Evolutionary conservation across 768 basidiomycete species (phyloP), one percentile per base, ranked within the genome.

Genomic region (Lepiota subincarnata): DNA sequence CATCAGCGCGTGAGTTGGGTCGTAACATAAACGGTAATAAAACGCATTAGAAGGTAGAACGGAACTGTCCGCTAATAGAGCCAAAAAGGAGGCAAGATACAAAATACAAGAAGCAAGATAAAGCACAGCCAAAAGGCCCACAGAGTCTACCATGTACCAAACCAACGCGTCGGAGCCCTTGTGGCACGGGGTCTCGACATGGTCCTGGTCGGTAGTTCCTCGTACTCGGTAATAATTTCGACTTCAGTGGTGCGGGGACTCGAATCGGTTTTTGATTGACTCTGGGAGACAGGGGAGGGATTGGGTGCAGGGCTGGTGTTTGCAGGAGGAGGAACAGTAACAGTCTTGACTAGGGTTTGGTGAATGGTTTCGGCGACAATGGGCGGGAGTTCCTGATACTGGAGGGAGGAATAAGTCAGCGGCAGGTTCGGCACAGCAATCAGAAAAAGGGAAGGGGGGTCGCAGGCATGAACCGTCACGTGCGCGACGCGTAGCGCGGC

Each of bases 171-270:
- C 50, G 80, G 80, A 58, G 75, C 73, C 11, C 39, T 28, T 57
- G 75, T 49, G 74, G 75, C 37, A 68, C 69, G 52, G 28, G 52
- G 52, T 41, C 78, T 79, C 56, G 72, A 71, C 46, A 78, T 69
- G 31, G 75, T 73, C 50, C 46, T 55, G 6, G 41, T 39, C n/a
- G 52, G 50, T 18, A 31, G 35, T 20, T 43, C 76, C 42, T 79
- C 78, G 38, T 85, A 83, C 50, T 90, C 87, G 34, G 83, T 82
- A 37, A 83, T 62, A 38, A 86, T 74, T 58, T 82, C 86, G 20
- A 91, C 73, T 11, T 86, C 80, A 12, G 89, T 91, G 20, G 89
- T 92, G 56, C 81, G 81, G 14, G 87, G 88, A 64, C 82, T 83
- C 4, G 76, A 74, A n/a, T 82, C 75, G 6, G 79, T 78, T 34